Conservation (phyloP, 1,139 yeast genomes). For the Lodderomyces pseudojiufengensis region DNA sequence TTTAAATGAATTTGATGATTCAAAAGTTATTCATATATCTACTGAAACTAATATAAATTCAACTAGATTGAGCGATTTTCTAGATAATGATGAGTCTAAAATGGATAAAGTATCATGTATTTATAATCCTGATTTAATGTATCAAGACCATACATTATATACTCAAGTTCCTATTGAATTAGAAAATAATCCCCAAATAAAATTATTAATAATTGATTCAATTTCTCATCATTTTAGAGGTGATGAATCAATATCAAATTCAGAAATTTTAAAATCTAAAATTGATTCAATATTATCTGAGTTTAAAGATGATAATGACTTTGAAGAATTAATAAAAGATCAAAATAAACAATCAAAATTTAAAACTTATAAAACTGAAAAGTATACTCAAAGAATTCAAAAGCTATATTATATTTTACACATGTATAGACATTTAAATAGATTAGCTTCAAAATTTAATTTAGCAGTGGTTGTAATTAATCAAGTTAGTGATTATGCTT, state of each 20-base stretch:
- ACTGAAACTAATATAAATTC: constrained; percentile 78
- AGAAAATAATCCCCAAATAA: constrained; percentile 38
- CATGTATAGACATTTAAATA: constrained; percentile 47
- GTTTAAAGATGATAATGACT: constrained; percentile 16
- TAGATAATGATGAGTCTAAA: constrained; percentile 22
- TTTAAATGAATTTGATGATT: constrained; percentile 26
- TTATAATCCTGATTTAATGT: constrained; percentile 65
- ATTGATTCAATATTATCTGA: constrained; percentile 22
- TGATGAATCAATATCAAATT: constrained; percentile 45
- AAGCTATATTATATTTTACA: constrained; percentile 43
- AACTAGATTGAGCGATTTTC: constrained; percentile 42
- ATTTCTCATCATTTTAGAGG: constrained; percentile 82
- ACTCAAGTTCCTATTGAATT: constrained; percentile 66
- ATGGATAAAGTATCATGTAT: constrained; percentile 56
- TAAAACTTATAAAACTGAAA: constrained; percentile 23
- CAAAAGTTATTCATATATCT: constrained; percentile 52
- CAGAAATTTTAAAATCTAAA: constrained; percentile 22
- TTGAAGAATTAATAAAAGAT: constrained; percentile 19
- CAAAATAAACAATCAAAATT: constrained; percentile 27
- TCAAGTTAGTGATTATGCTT: constrained; percentile 54
- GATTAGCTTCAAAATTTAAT: constrained; percentile 44
- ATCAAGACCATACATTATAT: constrained; percentile 68
- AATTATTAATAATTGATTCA: constrained; percentile 68
- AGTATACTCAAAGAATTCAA: constrained; percentile 27
- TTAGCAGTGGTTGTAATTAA: constrained; percentile 72